phyloP scores from a whole-genome alignment of 495 filamentous ascomycete genomes.

The Neurospora sp. region DNA sequence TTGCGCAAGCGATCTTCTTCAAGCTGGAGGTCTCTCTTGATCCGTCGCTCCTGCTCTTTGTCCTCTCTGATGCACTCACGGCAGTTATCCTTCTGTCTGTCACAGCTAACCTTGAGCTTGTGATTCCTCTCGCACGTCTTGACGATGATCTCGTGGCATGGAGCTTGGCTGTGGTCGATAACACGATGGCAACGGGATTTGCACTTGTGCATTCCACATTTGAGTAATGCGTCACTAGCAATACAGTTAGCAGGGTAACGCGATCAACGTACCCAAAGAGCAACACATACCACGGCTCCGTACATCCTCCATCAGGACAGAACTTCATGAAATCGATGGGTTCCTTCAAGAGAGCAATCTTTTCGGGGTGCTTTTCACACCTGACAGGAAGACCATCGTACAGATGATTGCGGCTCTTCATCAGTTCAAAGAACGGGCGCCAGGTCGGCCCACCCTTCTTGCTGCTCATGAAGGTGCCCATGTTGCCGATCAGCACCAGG shows the following conservation, averaged over 20 bases:
- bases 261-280: too few relatives aligned
- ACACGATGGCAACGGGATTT: constrained; percentile 53
- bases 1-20: constrained; percentile 41
- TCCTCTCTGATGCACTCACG: constrained; percentile 43
- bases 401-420: constrained; percentile 45
- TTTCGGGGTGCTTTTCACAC: constrained; percentile 56
- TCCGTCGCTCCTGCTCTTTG: constrained; percentile 32
- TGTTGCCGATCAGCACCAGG: constrained; percentile 65
- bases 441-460: constrained; percentile 51
- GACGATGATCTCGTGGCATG: constrained; percentile 39
- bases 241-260: not conserved
- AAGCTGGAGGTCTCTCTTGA: constrained; percentile 41
- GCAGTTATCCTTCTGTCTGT: constrained; percentile 26
- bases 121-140: constrained; percentile 46
- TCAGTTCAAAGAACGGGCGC: constrained; percentile 45
- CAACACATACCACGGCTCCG: constrained; percentile 48
- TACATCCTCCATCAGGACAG: constrained; percentile 68
- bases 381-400: constrained; percentile 62
- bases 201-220: constrained; percentile 54
- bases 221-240: constrained; percentile 41
- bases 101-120: constrained; percentile 22
- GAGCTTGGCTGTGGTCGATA: constrained; percentile 54
- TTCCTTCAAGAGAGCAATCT: constrained; percentile 31
- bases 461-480: constrained; percentile 53
- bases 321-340: constrained; percentile 43